Evolutionary conservation across 495 filamentous ascomycete genomes (phyloP).

Genomic region (Margaritispora aquatica): DNA sequence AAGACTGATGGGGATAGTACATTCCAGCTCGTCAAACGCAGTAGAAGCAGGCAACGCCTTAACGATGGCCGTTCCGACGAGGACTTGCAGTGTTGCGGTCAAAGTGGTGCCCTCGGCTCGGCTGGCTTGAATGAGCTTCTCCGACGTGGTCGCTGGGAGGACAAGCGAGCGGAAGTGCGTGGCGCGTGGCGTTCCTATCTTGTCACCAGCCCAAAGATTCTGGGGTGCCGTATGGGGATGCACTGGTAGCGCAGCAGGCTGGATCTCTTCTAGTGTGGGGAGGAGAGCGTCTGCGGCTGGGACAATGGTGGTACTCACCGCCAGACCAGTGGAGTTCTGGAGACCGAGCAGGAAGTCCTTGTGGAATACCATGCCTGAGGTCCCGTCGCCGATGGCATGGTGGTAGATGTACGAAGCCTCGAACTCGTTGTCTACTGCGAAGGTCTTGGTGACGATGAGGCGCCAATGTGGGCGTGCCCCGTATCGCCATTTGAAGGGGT

Average conservation of each 20-base stretch:
- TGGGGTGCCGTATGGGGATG: not conserved
- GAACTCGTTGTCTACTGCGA: slow-evolving; percentile 1
- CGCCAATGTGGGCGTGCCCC: slow-evolving; percentile 18
- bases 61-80: slow-evolving; percentile 9
- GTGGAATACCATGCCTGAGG: slow-evolving; percentile 17
- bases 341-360: slow-evolving; percentile 12
- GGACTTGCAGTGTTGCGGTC: slow-evolving; percentile 7
- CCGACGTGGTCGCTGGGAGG: not conserved
- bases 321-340: not conserved
- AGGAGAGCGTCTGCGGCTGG: not conserved
- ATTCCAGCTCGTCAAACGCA: slow-evolving; percentile 2
- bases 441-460: slow-evolving; percentile 5
- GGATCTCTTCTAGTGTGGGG: slow-evolving; percentile 9
- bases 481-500: slow-evolving; percentile 11
- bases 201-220: slow-evolving; percentile 2
- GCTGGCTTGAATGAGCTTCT: slow-evolving; percentile 1
- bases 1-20: slow-evolving; percentile 11
- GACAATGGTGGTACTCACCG: not conserved
- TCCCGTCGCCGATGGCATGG: slow-evolving; percentile 18
- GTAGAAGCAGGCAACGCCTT: not conserved
- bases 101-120: not conserved
- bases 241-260: not conserved
- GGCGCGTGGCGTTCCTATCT: not conserved
- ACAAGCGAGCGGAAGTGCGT: slow-evolving; percentile 6
- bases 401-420: slow-evolving; percentile 17